These are phyloP conservation scores for Capsicum baccatum DNA, from an alignment of 257 asterid genomes.

Conservation along the genomic window DNA sequence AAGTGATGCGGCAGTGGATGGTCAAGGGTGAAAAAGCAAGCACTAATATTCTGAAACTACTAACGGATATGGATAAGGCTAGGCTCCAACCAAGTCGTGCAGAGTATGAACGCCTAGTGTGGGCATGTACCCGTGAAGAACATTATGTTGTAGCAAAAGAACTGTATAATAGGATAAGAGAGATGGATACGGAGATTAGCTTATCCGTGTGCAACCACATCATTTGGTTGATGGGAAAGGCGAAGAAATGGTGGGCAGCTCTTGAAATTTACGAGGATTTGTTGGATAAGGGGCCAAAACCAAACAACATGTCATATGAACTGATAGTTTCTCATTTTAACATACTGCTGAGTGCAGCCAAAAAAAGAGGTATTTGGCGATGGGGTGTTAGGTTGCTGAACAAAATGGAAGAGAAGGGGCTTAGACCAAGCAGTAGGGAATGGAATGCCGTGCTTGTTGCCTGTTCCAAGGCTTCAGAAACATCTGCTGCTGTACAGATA, in stretches of 20 bases:
- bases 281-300: constrained; percentile 85
- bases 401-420: constrained; percentile 96
- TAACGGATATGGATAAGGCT: constrained; percentile 72
- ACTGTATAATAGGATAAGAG: constrained; percentile 73
- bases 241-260: constrained; percentile 98
- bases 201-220: constrained; percentile 86
- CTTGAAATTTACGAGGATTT: constrained; percentile 90
- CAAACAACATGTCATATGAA: constrained; percentile 83
- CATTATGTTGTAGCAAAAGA: constrained; percentile 79
- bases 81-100: constrained; percentile 54
- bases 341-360: constrained; percentile 73
- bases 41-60: constrained; percentile 59
- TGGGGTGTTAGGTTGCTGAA: constrained; percentile 88
- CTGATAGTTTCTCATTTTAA: constrained; percentile 78
- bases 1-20: constrained; percentile 83
- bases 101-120: constrained; percentile 73
- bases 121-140: constrained; percentile 91
- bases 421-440: constrained; percentile 76
- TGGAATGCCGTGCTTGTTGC: constrained; percentile 96
- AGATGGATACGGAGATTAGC: constrained; percentile 65
- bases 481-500: constrained; percentile 76
- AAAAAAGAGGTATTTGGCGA: constrained; percentile 84
- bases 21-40: constrained; percentile 54
- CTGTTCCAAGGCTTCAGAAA: constrained; percentile 88
- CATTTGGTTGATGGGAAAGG: constrained; percentile 95